These are phyloP conservation scores for Cladophialophora chaetospira DNA, from an alignment of 2,329 filamentous ascomycete species.

Conservation along the genomic window DNA sequence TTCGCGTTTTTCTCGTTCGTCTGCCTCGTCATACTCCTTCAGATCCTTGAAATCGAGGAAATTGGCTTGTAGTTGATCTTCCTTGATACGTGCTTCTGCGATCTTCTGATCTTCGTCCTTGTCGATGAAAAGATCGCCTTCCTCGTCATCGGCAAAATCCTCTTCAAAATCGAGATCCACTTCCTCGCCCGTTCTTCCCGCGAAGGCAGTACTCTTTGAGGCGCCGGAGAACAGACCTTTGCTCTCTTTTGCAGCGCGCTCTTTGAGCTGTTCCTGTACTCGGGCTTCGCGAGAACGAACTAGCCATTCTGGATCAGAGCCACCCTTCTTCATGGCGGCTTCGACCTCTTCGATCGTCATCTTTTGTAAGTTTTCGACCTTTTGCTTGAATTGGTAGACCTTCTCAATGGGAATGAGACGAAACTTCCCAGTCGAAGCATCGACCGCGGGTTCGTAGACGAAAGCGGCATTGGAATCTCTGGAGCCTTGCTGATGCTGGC, in stretches of 20 bases:
- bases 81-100: conserved; percentile 70
- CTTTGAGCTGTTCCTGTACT: conserved; percentile 60
- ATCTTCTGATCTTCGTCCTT: conserved; percentile 79
- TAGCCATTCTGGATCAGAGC: conserved; percentile 77
- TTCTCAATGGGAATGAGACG: conserved; percentile 87
- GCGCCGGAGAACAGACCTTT: conserved; percentile 48
- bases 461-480: conserved; percentile 80
- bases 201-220: conserved; percentile 12
- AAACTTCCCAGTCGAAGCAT: conserved; percentile 63
- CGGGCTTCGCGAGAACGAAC: conserved; percentile 62
- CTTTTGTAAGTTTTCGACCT: conserved; percentile 75
- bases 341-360: conserved; percentile 84
- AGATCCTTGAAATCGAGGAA: conserved; percentile 78
- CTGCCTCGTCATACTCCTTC: conserved; percentile 68
- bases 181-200: conserved; percentile 50
- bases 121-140: conserved; percentile 70
- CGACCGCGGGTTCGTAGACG: conserved; percentile 63
- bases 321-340: conserved; percentile 76
- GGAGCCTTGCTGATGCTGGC: conserved; percentile 83
- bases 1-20: conserved; percentile 63
- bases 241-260: conserved; percentile 53
- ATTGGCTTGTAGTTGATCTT: conserved; percentile 84
- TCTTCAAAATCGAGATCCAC: conserved; percentile 69
- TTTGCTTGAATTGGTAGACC: conserved; percentile 85
- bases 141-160: conserved; percentile 86